Evolutionary conservation across 352 stramenopile genomes (phyloP).

Genomic region (Phytopythium delawarense): DNA sequence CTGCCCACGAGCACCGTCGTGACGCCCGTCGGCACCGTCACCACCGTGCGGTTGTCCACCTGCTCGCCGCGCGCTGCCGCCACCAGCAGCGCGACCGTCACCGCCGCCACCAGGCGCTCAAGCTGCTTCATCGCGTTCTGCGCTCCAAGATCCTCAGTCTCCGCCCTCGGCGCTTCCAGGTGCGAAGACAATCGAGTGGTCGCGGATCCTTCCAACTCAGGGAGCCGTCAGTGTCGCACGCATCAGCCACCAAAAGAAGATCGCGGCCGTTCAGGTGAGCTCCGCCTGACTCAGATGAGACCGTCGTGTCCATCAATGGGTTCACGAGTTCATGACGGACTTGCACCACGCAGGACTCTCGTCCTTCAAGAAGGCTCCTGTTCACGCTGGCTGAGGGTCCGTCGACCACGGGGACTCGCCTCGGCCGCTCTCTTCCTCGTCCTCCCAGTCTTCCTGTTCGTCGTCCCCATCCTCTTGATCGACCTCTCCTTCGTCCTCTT

Average conservation of each 20-base stretch:
- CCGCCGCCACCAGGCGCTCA: not conserved
- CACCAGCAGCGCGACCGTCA: conserved; percentile 6
- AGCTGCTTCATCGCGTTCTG: not conserved
- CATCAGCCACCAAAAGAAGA: conserved; percentile 2
- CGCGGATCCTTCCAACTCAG: not conserved
- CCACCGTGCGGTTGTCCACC: conserved; percentile 17
- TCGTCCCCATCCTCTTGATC: not conserved
- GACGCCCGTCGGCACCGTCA: conserved; percentile 52
- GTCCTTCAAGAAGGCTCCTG: not conserved
- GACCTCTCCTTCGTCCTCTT: not conserved
- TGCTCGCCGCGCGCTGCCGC: not conserved
- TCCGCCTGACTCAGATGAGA: not conserved
- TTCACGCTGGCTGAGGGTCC: not conserved
- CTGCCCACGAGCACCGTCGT: conserved; percentile 38
- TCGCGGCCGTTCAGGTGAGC: not conserved
- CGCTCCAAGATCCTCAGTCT: not conserved
- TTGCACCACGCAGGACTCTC: not conserved
- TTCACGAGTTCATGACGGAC: not conserved
- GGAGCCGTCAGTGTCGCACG: not conserved
- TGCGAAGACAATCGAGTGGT: not conserved
- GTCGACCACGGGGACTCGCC: not conserved
- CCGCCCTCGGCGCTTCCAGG: not conserved
- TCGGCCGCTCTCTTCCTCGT: not conserved
- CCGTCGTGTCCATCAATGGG: not conserved
- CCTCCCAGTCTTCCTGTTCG: not conserved